Percentiles rank a stretch among this genome's conserved stretches.
Evolutionary conservation across 257 asterid species (phyloP).

Genomic region (Capsicum rhomboideum): DNA sequence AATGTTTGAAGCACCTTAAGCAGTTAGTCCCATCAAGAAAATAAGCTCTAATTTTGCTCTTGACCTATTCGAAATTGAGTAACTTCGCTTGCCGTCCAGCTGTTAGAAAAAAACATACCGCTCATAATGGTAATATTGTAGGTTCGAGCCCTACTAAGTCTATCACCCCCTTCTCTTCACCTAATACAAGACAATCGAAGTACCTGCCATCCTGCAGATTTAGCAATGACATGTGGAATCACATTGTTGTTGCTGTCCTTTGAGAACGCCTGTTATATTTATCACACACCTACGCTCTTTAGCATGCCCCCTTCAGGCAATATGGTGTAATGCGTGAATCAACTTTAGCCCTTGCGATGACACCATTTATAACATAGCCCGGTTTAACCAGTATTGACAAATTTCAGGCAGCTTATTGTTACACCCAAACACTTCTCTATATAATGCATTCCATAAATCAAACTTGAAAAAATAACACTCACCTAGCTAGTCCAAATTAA

Average conservation of each 20-base stretch:
- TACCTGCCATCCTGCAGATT: not conserved
- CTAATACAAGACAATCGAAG: not conserved
- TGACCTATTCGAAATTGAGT: too few relatives aligned
- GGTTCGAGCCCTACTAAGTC: not conserved
- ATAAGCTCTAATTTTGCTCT: too few relatives aligned
- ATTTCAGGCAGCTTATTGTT: too few relatives aligned
- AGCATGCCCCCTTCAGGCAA: too few relatives aligned
- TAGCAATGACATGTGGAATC: not conserved
- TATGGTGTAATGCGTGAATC: too few relatives aligned
- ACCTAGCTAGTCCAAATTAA: not conserved
- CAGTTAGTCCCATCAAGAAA: too few relatives aligned
- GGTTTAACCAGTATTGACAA: too few relatives aligned
- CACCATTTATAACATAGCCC: too few relatives aligned
- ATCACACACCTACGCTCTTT: not conserved
- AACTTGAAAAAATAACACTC: not conserved
- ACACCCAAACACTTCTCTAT: too few relatives aligned
- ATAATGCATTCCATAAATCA: not conserved
- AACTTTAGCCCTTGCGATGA: too few relatives aligned
- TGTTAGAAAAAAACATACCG: fast-evolving
- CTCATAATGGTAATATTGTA: not conserved
- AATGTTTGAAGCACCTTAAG: too few relatives aligned
- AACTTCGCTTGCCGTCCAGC: too few relatives aligned
- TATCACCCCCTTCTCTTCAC: not conserved
- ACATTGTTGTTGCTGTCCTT: not conserved
- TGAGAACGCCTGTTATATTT: not conserved